Conservation (phyloP, 306 rosid species). For the Rosa persica region DNA sequence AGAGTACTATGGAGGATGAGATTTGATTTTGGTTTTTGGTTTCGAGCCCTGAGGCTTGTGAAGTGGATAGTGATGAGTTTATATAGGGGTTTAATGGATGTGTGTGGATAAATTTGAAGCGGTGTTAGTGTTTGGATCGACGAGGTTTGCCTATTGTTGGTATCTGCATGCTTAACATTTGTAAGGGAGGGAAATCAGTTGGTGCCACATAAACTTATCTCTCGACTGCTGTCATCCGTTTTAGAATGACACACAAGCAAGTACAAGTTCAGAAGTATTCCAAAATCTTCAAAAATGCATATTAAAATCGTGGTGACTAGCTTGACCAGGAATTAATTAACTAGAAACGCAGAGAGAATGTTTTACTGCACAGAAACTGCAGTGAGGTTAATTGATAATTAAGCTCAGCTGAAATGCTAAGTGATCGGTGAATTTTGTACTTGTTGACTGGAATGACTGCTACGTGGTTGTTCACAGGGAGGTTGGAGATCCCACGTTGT, state of each 20-base stretch:
- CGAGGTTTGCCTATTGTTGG: neutral
- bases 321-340: neutral
- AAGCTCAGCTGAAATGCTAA: neutral
- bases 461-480: slow-evolving; percentile 12
- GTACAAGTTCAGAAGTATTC: neutral
- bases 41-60: neutral
- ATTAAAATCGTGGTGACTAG: neutral
- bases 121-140: neutral
- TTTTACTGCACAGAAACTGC: neutral
- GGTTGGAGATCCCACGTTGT: neutral
- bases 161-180: neutral
- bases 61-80: neutral
- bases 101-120: neutral
- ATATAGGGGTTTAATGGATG: neutral
- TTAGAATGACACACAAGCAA: neutral
- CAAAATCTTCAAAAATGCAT: neutral
- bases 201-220: neutral
- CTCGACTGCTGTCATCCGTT: neutral
- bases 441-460: neutral
- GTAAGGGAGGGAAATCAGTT: neutral
- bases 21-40: neutral
- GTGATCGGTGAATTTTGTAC: slow-evolving; percentile 7
- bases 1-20: neutral
- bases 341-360: neutral
- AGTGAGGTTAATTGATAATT: neutral